phyloP scores from a whole-genome alignment of 2,329 filamentous ascomycete species.

The Fusarium keratoplasticum region DNA sequence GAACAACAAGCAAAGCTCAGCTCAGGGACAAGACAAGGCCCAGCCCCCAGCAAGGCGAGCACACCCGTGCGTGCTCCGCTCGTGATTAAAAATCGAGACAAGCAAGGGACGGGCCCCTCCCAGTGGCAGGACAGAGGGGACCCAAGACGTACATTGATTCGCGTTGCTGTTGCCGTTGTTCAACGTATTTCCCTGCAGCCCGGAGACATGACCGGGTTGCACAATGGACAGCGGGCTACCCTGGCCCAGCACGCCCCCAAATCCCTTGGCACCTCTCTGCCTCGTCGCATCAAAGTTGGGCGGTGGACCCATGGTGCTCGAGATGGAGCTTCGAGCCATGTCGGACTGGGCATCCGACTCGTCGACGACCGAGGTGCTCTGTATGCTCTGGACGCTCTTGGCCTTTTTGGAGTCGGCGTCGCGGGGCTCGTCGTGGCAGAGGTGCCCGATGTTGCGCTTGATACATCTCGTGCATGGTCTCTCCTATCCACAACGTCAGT shows the following conservation, averaged over 20 bases:
- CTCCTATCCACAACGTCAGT: conserved; percentile 69
- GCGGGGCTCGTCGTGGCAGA: conserved; percentile 97
- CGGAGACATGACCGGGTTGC: conserved; percentile 76
- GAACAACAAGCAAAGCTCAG: conserved; percentile 15
- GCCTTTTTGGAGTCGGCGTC: conserved; percentile 84
- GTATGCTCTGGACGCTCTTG: conserved; percentile 67
- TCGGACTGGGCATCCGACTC: conserved; percentile 68
- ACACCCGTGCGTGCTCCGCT: conserved; percentile 33
- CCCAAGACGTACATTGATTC: conserved; percentile 77
- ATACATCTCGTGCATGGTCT: conserved; percentile 97
- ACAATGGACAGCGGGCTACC: conserved; percentile 73
- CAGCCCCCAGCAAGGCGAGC: conserved; percentile 36
- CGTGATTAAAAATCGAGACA: conserved; percentile 37
- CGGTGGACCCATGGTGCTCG: conserved; percentile 66
- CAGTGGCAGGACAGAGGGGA: conserved; percentile 34
- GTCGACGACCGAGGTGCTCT: conserved; percentile 64
- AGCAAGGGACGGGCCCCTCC: conserved; percentile 34
- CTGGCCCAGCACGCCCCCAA: conserved; percentile 60
- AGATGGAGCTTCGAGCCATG: conserved; percentile 65
- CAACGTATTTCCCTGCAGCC: conserved; percentile 71
- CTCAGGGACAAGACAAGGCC: conserved; percentile 17
- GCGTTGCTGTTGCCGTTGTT: conserved; percentile 67
- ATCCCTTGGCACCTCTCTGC: conserved; percentile 56
- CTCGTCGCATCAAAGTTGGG: conserved; percentile 55
- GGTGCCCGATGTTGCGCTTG: conserved; percentile 97